Evolutionary conservation across 495 filamentous ascomycete genomes (phyloP), one percentile per base, ranked within the genome.

Genomic region (Tetracladium setigerum): DNA sequence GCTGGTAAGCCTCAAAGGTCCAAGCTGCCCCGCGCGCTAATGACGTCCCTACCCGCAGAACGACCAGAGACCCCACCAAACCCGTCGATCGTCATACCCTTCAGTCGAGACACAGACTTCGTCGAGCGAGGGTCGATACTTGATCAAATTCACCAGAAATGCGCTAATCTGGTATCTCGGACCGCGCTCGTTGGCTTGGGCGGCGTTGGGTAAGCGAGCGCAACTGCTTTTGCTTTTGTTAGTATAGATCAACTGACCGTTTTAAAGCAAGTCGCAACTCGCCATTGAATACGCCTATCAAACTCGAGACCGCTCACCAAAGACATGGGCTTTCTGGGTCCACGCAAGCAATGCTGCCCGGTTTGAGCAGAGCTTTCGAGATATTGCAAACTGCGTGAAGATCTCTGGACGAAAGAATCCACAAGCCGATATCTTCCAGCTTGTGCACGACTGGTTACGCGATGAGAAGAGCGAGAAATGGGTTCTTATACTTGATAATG

Each of bases 301-400:
- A 46, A 44, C 54, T 10, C 61, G 56, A 53, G 52, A 67, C 15
- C 38, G 38, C 36, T 69, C 57, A n/a, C 68, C 66, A 4, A 37
- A 62, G 18, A 73, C 64, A 16, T 72, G 62, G 63, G 65, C 77
- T 8, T 71, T 78, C 53, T 78, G 75, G 73, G 53, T 76, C 8
- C 64, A 70, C 51, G 65, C 66, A 4, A 67, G 66, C 41, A 69
- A 55, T 34, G 40, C 38, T 3, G 56, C 59, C 4, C 61, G 68
- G 11, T 69, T 74, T 22, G 60, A 67, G 53, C 54, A 72, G 38
- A 52, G 64, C 38, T 70, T 54, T 54, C 49, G 53, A 32, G 62
- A 63, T 9, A 67, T 76, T 45, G 67, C 70, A 36, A 41, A 68
- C 27, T 38, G 27, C 11, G 32, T 63, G 35, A 62, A 68, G 44